A percentile compares a stretch with the other conserved stretches of the same genome.
phyloP scores from a whole-genome alignment of 495 filamentous ascomycete genomes.

The Hypoxylon trugodes region DNA sequence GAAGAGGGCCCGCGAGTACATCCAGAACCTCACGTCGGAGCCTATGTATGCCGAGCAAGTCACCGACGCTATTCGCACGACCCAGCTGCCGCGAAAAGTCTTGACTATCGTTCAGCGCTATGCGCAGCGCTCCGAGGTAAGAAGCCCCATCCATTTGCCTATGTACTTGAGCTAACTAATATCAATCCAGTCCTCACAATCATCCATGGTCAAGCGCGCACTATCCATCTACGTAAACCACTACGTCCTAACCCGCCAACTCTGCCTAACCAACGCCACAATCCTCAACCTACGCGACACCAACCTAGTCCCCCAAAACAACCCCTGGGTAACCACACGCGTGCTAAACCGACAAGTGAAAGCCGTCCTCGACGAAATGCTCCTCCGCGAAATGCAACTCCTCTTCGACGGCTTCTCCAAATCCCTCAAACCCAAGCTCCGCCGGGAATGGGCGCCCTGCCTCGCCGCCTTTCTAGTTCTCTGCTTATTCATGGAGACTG shows the following conservation, averaged over 20 bases:
- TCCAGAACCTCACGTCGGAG: constrained; percentile 53
- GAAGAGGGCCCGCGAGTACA: constrained; percentile 50
- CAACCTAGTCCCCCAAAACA: constrained; percentile 46
- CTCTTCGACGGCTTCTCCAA: constrained; percentile 58
- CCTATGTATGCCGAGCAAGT: constrained; percentile 53
- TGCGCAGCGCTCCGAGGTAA: constrained; percentile 46
- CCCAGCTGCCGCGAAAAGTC: constrained; percentile 51
- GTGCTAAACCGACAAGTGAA: constrained; percentile 64
- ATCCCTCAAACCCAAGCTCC: constrained; percentile 57
- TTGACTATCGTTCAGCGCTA: constrained; percentile 55
- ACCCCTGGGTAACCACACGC: constrained; percentile 54
- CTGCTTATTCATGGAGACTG: constrained; percentile 61
- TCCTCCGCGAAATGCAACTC: constrained; percentile 52
- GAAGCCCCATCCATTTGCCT: neutral
- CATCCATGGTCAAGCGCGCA: constrained; percentile 53
- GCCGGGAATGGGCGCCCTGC: constrained; percentile 60
- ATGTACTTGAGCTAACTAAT: neutral
- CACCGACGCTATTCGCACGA: constrained; percentile 52
- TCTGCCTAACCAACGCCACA: constrained; percentile 54
- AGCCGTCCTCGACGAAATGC: constrained; percentile 58
- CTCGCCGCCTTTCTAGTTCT: constrained; percentile 60
- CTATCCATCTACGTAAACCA: constrained; percentile 61
- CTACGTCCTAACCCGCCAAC: constrained; percentile 58
- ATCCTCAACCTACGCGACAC: constrained; percentile 46
- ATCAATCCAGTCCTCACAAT: constrained; percentile 16